phyloP scores from a whole-genome alignment of 106 monocot species.

The Dendrobium catenatum region DNA sequence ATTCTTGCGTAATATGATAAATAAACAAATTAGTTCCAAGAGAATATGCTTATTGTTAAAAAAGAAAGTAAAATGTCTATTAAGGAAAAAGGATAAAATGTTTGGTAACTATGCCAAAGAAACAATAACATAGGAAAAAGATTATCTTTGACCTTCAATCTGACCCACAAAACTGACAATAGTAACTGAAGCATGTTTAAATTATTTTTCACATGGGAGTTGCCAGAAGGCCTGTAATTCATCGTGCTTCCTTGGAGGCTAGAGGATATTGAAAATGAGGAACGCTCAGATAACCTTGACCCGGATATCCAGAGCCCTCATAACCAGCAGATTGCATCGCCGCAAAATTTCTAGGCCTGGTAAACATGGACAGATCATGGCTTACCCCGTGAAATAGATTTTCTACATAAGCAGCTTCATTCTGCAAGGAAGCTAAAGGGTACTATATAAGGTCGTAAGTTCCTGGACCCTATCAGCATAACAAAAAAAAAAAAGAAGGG shows the following conservation, averaged over 20 bases:
- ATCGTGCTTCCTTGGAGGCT: conserved; percentile 36
- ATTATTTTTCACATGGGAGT: conserved; percentile 35
- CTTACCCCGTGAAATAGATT: conserved; percentile 40
- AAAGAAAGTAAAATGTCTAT: neutral
- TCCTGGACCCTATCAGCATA: conserved; percentile 40
- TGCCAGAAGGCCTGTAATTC: conserved; percentile 34
- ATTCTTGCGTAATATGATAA: conserved; percentile 99
- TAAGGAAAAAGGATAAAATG: neutral
- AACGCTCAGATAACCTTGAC: conserved; percentile 5
- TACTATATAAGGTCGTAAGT: conserved; percentile 87
- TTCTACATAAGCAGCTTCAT: conserved; percentile 64
- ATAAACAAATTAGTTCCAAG: conserved; percentile 97
- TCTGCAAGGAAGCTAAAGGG: conserved; percentile 74
- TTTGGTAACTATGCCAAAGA: too few species aligned
- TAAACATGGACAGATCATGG: conserved; percentile 30
- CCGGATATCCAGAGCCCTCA: conserved; percentile 52
- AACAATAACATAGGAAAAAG: neutral
- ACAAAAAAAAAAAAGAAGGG: neutral
- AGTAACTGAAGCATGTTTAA: conserved; percentile 24
- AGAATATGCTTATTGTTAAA: conserved; percentile 34
- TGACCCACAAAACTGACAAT: conserved; percentile 46
- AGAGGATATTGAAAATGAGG: conserved; percentile 71
- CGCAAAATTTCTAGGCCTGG: conserved; percentile 43
- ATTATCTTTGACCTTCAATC: conserved; percentile 56
- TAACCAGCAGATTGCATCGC: conserved; percentile 60